Evolutionary conservation across 208 protist genomes (phyloP).

Genomic region (Crithidia thermophila): DNA sequence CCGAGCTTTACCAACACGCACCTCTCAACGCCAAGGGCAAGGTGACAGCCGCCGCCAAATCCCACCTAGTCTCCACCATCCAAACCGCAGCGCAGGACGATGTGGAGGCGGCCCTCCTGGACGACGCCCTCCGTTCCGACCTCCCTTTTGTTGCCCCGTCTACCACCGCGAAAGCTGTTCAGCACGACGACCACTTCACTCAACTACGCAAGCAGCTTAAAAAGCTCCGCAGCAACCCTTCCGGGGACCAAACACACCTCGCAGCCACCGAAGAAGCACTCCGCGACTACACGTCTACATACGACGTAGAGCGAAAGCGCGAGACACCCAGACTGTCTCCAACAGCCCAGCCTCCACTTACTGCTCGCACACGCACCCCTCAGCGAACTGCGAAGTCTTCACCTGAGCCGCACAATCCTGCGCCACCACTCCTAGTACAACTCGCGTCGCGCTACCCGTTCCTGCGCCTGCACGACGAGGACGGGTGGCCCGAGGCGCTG

Average conservation of each 20-base stretch:
- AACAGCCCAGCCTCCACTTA: too few species aligned
- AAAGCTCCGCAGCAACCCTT: background rate
- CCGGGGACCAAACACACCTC: background rate
- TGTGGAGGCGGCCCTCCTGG: background rate
- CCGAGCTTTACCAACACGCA: conserved; percentile 6
- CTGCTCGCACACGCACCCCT: too few species aligned
- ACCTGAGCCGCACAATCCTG: too few species aligned
- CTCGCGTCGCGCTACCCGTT: conserved; percentile 28
- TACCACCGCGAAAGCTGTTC: background rate
- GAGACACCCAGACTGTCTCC: too few species aligned
- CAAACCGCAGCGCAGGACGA: conserved; percentile 6
- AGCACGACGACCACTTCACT: background rate
- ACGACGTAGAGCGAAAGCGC: background rate
- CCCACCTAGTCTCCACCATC: too few species aligned
- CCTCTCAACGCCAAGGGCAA: conserved; percentile 6
- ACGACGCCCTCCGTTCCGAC: conserved; percentile 4
- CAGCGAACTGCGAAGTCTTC: background rate
- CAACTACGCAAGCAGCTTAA: conserved; percentile 5
- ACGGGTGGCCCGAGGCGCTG: conserved; percentile 23
- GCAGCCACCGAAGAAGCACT: background rate
- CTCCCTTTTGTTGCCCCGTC: conserved; percentile 10
- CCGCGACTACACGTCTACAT: conserved; percentile 12
- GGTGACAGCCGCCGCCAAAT: too few species aligned
- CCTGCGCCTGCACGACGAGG: conserved; percentile 33
- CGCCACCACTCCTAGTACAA: too few species aligned